Evolutionary conservation across 768 basidiomycete genomes (phyloP).

Genomic region (Amanita muscaria): DNA sequence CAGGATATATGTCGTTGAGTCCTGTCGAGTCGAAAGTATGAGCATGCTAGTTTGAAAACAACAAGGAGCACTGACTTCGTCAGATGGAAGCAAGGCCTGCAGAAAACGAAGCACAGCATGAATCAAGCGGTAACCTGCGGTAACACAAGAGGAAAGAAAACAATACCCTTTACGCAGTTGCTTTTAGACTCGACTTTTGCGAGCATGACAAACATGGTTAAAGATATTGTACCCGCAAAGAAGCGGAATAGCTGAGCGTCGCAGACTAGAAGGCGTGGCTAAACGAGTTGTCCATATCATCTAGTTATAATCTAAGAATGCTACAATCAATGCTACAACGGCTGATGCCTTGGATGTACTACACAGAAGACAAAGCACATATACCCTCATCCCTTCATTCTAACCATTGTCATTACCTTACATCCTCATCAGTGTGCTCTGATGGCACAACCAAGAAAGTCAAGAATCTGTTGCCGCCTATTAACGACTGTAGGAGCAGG

Average conservation of each 20-base stretch:
- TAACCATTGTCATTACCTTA: no score
- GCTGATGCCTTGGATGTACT: no score
- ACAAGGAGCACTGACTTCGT: constrained; percentile 89
- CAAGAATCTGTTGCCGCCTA: neutral
- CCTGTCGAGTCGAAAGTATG: no score
- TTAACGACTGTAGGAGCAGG: no score
- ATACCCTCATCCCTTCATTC: no score
- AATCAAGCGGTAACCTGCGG: neutral
- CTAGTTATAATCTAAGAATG: no score
- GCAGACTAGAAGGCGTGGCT: constrained; percentile 1
- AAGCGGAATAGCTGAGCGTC: neutral
- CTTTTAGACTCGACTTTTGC: constrained; percentile 99
- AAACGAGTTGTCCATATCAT: constrained; percentile 3
- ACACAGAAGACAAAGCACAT: no score
- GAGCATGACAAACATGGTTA: constrained; percentile 82
- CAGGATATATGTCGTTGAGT: no score
- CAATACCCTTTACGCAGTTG: constrained; percentile 90
- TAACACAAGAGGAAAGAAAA: constrained; percentile 6
- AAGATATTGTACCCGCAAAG: constrained; percentile 10
- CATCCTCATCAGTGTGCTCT: no score
- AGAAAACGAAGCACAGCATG: constrained; percentile 8
- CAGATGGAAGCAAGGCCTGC: constrained; percentile 89
- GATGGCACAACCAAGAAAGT: neutral
- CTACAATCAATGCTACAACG: no score
- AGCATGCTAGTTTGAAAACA: no score